These are phyloP conservation scores for Trichosporon sp. DNA, from an alignment of 1,284 basidiomycete species.

Conservation along the genomic window DNA sequence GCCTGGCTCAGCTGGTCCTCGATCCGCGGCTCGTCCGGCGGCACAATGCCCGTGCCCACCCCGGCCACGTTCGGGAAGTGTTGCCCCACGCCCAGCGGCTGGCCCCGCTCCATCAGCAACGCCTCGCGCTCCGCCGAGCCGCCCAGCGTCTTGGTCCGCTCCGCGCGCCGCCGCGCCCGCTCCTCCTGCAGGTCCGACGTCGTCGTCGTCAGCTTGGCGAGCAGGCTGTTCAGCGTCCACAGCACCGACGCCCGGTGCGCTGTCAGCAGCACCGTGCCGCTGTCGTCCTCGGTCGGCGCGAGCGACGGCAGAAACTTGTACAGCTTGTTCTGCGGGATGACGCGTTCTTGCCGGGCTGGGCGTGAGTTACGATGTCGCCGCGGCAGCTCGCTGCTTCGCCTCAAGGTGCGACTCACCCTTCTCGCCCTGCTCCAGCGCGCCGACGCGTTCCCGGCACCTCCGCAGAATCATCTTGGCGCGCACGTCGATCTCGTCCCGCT, in stretches of 20 bases:
- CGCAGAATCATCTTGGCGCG: conserved; percentile 55
- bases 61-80: neutral
- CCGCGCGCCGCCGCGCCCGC: conserved; percentile 46
- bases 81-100: neutral
- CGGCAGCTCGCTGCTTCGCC: neutral
- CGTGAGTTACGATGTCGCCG: too few relatives aligned
- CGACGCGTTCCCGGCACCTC: conserved; percentile 53
- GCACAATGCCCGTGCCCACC: conserved; percentile 19
- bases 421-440: conserved; percentile 53
- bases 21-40: conserved; percentile 35
- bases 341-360: conserved; percentile 29
- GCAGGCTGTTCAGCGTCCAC: conserved; percentile 52
- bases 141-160: conserved; percentile 41
- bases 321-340: conserved; percentile 25
- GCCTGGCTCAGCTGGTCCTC: conserved; percentile 41
- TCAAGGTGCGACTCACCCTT: conserved; percentile 43
- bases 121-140: conserved; percentile 36
- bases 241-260: conserved; percentile 54
- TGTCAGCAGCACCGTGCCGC: conserved; percentile 43
- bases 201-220: conserved; percentile 50
- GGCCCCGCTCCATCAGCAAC: conserved; percentile 15
- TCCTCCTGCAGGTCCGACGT: conserved; percentile 55
- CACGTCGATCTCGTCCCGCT: conserved; percentile 58
- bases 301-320: conserved; percentile 45
- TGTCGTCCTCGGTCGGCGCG: conserved; percentile 28